These are phyloP conservation scores for Nyssa sinensis DNA, from an alignment of 148 eudicot genomes.

Conservation along the genomic window DNA sequence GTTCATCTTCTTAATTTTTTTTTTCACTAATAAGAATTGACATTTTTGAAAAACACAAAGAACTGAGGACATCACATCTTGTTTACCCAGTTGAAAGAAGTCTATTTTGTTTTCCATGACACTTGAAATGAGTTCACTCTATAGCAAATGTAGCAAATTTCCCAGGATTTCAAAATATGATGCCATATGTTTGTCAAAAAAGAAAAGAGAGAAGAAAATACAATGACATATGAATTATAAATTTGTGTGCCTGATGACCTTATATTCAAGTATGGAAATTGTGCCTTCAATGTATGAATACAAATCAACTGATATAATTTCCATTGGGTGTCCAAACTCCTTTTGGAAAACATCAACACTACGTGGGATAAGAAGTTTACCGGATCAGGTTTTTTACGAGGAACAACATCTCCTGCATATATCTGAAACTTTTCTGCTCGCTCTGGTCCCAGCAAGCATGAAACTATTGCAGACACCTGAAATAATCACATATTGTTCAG, in stretches of 20 bases:
- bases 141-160: not conserved
- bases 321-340: not conserved
- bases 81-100: not conserved
- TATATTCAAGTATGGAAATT: not conserved
- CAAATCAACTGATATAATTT: not conserved
- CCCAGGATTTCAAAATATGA: not conserved
- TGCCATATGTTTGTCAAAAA: not conserved
- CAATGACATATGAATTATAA: no score
- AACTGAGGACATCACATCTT: not conserved
- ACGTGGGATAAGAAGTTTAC: slow-evolving; percentile 33
- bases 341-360: not conserved
- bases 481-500: slow-evolving; percentile 15
- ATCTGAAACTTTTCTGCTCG: slow-evolving; percentile 84
- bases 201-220: not conserved
- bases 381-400: slow-evolving; percentile 96
- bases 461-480: slow-evolving; percentile 98
- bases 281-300: no score
- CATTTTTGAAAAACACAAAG: not conserved
- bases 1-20: no score
- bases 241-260: no score
- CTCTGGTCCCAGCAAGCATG: slow-evolving; percentile 84
- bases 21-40: not conserved
- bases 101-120: not conserved
- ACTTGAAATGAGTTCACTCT: not conserved
- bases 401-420: slow-evolving; percentile 97